Percentiles rank a stretch among this genome's conserved stretches.
phyloP scores from a whole-genome alignment of 2,329 filamentous ascomycete species.

The Zasmidium cellare region DNA sequence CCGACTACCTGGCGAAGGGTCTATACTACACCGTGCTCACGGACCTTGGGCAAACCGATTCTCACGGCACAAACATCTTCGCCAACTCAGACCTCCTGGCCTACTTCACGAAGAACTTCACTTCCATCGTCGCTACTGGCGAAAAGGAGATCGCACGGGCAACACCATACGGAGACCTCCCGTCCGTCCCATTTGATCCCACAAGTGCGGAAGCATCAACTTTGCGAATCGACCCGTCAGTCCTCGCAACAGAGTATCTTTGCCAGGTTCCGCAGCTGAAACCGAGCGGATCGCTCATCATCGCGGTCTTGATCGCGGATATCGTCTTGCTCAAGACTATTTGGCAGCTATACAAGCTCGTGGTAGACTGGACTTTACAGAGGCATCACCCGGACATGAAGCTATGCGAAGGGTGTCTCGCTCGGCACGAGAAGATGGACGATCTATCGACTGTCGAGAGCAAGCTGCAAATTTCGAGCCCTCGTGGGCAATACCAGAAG shows the following conservation, averaged over 20 bases:
- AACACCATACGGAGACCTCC: background rate
- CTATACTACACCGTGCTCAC: background rate
- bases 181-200: background rate
- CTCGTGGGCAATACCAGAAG: background rate
- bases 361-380: background rate
- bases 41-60: background rate
- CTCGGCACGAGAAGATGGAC: background rate
- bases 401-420: background rate
- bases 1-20: constrained; percentile 1
- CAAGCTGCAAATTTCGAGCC: background rate
- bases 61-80: constrained; percentile 12
- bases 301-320: constrained; percentile 20
- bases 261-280: constrained; percentile 22
- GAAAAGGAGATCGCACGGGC: background rate
- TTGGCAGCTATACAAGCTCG: constrained; percentile 15
- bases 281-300: constrained; percentile 13
- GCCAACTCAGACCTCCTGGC: constrained; percentile 4
- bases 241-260: constrained; percentile 14
- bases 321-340: constrained; percentile 21
- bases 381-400: background rate
- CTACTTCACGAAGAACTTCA: constrained; percentile 21
- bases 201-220: background rate
- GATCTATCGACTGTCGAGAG: background rate
- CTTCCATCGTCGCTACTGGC: background rate
- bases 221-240: constrained; percentile 10